Base-by-base conservation (phyloP, 2,329 filamentous ascomycete species). In the Talaromyces sp. region DNA sequence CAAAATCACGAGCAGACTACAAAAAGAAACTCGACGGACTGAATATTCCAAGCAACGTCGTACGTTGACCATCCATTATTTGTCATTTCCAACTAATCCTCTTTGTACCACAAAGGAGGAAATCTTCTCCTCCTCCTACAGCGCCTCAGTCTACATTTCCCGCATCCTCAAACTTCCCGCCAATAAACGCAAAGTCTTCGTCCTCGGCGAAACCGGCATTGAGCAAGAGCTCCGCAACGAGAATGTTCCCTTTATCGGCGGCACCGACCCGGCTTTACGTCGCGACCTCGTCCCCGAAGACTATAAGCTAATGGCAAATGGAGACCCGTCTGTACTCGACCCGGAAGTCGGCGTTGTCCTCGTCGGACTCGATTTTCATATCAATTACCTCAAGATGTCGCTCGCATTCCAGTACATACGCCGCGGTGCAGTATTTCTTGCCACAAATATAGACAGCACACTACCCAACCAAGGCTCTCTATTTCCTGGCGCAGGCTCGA, bases 51-150 rank as follows among this genome's bases (percentile, higher is more conserved):
- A 89, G 87, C 71, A 84, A 86, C 66, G 87, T 90, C 68, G 85
- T 87, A 74, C 35, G 78, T 73, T 14, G 1, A 19, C 16, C 31
- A 35, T 31, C 33, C 6, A 24, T 27, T 13, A 11, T 10, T 6
- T 6, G 13, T n/a, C 10, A n/a, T n/a, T 3, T 37, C n/a, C n/a
- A 9, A 37, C 33, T 52, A 9, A 49, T 3, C 3, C 22, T 31
- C 22, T 31, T 22, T 4, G 27, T 31, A 43, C 66, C 62, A 62
- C 27, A 66, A 69, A 87, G 84, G 92, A 98, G 74, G 95, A 99
- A 81, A 91, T 99, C 70, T 99, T 99, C 76, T 93, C 92, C 67
- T 97, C 94, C 9, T 90, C 93, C 45, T 99, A 99, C 85, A 96
- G 92, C 69, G 89, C 95, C 47, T 91, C 94, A 68, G 89, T 99